Base-by-base conservation (phyloP, 805 yeast genomes). In the Lachancea thermotolerans region DNA sequence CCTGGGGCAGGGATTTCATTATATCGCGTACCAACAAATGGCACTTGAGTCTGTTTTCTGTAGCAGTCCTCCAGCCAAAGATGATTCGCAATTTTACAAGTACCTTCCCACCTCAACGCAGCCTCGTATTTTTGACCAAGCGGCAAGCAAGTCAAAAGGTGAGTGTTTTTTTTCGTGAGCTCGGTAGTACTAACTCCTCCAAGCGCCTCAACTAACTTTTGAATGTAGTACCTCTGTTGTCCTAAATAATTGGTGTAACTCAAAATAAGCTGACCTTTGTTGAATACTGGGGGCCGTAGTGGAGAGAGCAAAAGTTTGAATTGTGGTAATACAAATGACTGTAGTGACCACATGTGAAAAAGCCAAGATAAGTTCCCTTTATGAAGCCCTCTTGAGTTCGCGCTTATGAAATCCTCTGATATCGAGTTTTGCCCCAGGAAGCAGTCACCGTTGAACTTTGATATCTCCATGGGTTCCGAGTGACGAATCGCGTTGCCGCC, bases 31-130 rank as follows among this genome's bases (percentile, higher is more conserved):
- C 34, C 33, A 27, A 33, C 33, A 30, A 30, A 17, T 14, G 43
- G 27, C 32, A 40, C 15, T 27, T 33, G 17, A 10, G n/a, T 10
- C 14, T 28, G 47, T 14, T 40, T n/a, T 39, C 50, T 42, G 43
- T 54, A 91, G 35, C 88, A 75, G 44, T 85, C 90, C 57, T 91
- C 98, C 11, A 91, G 64, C 99, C 99, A 91, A 11, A 81, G 58
- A 63, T 88, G 96, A 57, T 85, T 89, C 1, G 86, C 81, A 17
- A 86, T 66, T 4, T 43, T 49, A 35, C 64, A 58, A 3, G 43
- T 39, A 10, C 48, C 52, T 8, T 61, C 59, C 96, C 96, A 89
- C 49, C 73, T 72, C 31, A 69, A 59, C 0, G 93, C 95, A 14
- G 89, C 87, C 10, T 73, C 75, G 56, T 76, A 87, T 64, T 91